A percentile compares a stretch with the other conserved stretches of the same genome.
These are phyloP conservation scores for Gigaspora rosea DNA, from an alignment of 192 early-diverging fungal genomes.

Conservation along the genomic window DNA sequence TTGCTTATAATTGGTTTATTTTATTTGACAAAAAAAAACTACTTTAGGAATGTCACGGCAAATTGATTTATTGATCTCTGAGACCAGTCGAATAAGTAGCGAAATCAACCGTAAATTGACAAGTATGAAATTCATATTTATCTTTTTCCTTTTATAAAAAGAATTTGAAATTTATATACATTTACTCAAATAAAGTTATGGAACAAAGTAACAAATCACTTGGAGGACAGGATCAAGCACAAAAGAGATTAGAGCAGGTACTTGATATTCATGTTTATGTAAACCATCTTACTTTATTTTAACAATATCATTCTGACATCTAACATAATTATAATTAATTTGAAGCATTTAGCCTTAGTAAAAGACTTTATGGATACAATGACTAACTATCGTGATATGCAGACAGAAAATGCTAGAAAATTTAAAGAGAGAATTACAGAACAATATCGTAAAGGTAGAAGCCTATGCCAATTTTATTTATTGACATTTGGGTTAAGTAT, in stretches of 20 bases:
- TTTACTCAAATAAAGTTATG: neutral
- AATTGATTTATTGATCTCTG: constrained; percentile 18
- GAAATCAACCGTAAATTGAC: constrained; percentile 9
- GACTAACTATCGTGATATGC: constrained; percentile 4
- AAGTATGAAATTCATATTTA: neutral
- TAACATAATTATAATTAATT: neutral
- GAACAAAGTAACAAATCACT: constrained; percentile 9
- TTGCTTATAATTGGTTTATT: neutral
- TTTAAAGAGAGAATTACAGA: constrained; percentile 6
- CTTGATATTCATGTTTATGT: neutral
- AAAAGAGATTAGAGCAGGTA: constrained; percentile 4
- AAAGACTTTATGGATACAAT: constrained; percentile 23
- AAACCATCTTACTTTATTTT: neutral
- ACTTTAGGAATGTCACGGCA: constrained; percentile 28
- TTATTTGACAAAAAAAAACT: neutral
- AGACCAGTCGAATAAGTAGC: constrained; percentile 5
- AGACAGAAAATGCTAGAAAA: constrained; percentile 8
- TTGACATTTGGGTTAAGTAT: neutral
- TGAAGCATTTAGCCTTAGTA: constrained; percentile 3
- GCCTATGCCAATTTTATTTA: neutral
- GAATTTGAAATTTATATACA: neutral
- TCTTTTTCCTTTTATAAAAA: neutral
- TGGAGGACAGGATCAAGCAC: constrained; percentile 17
- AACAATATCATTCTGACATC: neutral
- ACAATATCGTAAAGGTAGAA: neutral